Evolutionary conservation across 495 filamentous ascomycete species (phyloP).

Genomic region (Baudoinia panamericana): DNA sequence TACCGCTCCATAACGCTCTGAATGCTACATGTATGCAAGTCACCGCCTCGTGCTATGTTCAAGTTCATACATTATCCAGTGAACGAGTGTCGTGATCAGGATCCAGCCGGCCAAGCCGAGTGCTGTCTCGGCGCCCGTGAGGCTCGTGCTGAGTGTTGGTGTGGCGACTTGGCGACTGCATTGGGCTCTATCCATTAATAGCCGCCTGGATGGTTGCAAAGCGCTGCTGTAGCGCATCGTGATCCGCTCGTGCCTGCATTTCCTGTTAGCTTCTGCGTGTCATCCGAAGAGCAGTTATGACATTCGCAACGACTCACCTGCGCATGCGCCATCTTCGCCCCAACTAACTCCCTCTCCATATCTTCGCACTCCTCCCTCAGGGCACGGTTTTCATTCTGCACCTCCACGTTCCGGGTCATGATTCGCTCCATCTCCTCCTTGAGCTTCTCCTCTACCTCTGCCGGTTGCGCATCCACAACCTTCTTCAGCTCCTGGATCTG

Average conservation of each 20-base stretch:
- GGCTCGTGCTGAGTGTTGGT: too few relatives aligned
- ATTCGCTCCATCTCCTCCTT: constrained; percentile 80
- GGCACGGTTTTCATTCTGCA: constrained; percentile 81
- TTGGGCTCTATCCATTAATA: constrained; percentile 21
- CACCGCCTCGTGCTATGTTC: too few relatives aligned
- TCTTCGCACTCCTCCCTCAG: constrained; percentile 85
- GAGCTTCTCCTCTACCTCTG: constrained; percentile 72
- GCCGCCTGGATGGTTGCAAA: constrained; percentile 26
- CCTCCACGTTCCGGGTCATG: constrained; percentile 83
- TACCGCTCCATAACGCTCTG: too few relatives aligned
- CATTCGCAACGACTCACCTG: constrained; percentile 49
- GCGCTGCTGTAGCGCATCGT: constrained; percentile 29
- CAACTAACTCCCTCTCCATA: constrained; percentile 87
- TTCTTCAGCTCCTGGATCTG: constrained; percentile 71
- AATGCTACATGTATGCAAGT: too few relatives aligned
- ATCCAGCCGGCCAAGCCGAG: too few relatives aligned
- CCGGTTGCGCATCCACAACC: constrained; percentile 78
- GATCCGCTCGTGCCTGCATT: constrained; percentile 28
- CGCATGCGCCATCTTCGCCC: constrained; percentile 87
- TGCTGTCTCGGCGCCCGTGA: too few relatives aligned
- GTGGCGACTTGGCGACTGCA: too few relatives aligned
- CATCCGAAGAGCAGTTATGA: not conserved
- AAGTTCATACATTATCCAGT: too few relatives aligned
- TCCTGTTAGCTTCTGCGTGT: constrained; percentile 7
- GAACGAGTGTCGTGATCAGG: too few relatives aligned